Percentiles rank a stretch among this genome's conserved stretches.
Conservation (phyloP, 768 basidiomycete species). For the Myochromella boudieri region DNA sequence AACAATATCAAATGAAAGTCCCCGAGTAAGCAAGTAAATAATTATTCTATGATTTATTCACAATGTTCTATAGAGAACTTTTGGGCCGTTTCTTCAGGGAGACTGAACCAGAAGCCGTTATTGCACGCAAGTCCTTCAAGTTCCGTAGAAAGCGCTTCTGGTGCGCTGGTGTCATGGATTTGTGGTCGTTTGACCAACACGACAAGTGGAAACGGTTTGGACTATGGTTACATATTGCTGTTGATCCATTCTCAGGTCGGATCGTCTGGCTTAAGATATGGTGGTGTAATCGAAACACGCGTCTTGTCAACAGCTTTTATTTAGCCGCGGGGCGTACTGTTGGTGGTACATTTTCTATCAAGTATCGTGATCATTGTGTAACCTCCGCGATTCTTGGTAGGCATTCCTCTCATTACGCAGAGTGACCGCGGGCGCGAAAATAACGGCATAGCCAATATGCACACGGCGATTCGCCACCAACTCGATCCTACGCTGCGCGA, state of each 20-base stretch:
- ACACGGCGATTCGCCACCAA: conserved; percentile 32
- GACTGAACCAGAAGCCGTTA: conserved; percentile 16
- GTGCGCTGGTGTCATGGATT: conserved; percentile 33
- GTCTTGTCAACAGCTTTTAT: conserved; percentile 5
- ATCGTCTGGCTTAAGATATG: conserved; percentile 31
- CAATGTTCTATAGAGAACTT: no score
- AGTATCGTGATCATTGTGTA: no score
- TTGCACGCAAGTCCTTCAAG: conserved; percentile 7
- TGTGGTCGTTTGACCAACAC: conserved; percentile 37
- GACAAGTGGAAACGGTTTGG: conserved; percentile 45
- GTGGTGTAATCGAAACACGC: conserved; percentile 31
- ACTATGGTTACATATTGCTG: conserved; percentile 17
- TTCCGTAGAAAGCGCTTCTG: conserved; percentile 31
- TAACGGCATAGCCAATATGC: conserved; percentile 34
- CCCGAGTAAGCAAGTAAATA: no score
- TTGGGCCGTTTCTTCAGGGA: no score
- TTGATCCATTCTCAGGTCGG: conserved; percentile 26
- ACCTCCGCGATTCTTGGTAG: no score
- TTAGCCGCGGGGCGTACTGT: background rate
- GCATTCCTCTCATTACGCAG: conserved; percentile 32
- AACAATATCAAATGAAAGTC: no score
- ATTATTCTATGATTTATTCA: no score
- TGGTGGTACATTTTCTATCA: no score
- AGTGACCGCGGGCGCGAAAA: conserved; percentile 37
- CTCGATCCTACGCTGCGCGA: conserved; percentile 29